These are phyloP conservation scores for Rhizomucor pusillus DNA, from an alignment of 371 early-diverging fungal genomes.

Conservation along the genomic window DNA sequence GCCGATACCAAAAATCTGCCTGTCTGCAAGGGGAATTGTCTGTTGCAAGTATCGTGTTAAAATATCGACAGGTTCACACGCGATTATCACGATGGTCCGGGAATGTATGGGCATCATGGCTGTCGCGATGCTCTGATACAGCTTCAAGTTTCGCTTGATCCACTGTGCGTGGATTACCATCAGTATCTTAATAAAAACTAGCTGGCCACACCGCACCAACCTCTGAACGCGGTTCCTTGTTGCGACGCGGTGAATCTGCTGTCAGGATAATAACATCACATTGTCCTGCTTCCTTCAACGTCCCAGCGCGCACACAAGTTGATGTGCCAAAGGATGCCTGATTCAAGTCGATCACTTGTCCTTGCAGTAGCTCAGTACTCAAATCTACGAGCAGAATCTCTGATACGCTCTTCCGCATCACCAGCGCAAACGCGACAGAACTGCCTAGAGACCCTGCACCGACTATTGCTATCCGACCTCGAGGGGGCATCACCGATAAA, in stretches of 20 bases:
- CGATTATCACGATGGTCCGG: constrained; percentile 60
- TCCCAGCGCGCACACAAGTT: constrained; percentile 53
- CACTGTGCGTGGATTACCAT: constrained; percentile 50
- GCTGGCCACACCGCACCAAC: no score
- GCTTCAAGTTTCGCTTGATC: constrained; percentile 59
- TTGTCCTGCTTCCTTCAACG: constrained; percentile 56
- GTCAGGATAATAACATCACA: constrained; percentile 23
- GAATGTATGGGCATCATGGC: constrained; percentile 63
- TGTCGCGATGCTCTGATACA: no score
- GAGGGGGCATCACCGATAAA: no score
- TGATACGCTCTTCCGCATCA: constrained; percentile 52
- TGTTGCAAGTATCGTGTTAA: constrained; percentile 73
- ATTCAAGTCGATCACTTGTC: constrained; percentile 72
- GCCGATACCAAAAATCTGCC: constrained; percentile 81
- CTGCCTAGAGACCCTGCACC: constrained; percentile 76
- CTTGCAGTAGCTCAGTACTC: constrained; percentile 54
- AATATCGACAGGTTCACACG: constrained; percentile 80
- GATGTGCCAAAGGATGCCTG: constrained; percentile 63
- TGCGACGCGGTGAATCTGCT: constrained; percentile 13
- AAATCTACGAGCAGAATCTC: constrained; percentile 72
- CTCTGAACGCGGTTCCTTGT: constrained; percentile 23
- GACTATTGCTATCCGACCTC: constrained; percentile 50
- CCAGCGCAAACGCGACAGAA: constrained; percentile 65
- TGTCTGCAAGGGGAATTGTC: constrained; percentile 60
- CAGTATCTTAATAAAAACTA: no score